A percentile compares a stretch with the other conserved stretches of the same genome.
Evolutionary conservation across 176 grass and related monocot species (phyloP).

Genomic region (Triticum dicoccoides): DNA sequence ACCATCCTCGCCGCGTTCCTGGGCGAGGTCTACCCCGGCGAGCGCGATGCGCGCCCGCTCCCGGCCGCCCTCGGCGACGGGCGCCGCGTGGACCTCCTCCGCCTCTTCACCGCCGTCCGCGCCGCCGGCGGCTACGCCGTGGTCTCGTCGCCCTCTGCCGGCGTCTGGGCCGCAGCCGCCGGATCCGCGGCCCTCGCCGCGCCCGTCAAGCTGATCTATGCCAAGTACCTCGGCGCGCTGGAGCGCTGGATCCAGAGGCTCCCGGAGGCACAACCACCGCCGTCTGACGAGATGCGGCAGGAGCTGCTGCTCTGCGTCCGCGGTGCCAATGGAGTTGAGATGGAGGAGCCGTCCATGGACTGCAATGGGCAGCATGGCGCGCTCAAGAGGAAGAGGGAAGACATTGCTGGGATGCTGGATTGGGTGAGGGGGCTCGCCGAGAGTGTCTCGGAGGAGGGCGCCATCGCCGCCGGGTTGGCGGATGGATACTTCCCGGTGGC

Average conservation of each 20-base stretch:
- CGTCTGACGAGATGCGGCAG: neutral
- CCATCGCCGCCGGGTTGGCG: neutral
- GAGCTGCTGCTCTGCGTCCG: slow-evolving; percentile 29
- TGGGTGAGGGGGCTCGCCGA: slow-evolving; percentile 45
- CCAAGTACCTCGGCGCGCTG: slow-evolving; percentile 53
- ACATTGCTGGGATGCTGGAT: slow-evolving; percentile 45
- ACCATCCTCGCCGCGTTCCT: slow-evolving; percentile 45
- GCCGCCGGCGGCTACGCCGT: slow-evolving; percentile 39
- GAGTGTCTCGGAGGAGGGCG: neutral
- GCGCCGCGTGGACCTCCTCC: slow-evolving; percentile 41
- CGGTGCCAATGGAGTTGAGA: slow-evolving; percentile 5
- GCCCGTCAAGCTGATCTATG: slow-evolving; percentile 49
- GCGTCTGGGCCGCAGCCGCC: slow-evolving; percentile 38
- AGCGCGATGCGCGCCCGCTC: slow-evolving; percentile 39
- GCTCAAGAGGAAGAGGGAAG: slow-evolving; percentile 46
- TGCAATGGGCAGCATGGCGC: neutral
- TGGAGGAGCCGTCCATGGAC: slow-evolving; percentile 19
- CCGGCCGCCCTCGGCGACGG: slow-evolving; percentile 34
- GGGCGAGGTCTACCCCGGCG: slow-evolving; percentile 35
- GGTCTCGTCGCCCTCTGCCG: neutral
- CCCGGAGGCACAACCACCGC: slow-evolving; percentile 28
- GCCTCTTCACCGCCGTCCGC: slow-evolving; percentile 44
- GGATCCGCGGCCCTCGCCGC: slow-evolving; percentile 25
- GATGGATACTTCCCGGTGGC: slow-evolving; percentile 30
- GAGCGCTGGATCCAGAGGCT: slow-evolving; percentile 49